phyloP scores from a whole-genome alignment of 2,329 filamentous ascomycete genomes.

The Lojkania enalia region DNA sequence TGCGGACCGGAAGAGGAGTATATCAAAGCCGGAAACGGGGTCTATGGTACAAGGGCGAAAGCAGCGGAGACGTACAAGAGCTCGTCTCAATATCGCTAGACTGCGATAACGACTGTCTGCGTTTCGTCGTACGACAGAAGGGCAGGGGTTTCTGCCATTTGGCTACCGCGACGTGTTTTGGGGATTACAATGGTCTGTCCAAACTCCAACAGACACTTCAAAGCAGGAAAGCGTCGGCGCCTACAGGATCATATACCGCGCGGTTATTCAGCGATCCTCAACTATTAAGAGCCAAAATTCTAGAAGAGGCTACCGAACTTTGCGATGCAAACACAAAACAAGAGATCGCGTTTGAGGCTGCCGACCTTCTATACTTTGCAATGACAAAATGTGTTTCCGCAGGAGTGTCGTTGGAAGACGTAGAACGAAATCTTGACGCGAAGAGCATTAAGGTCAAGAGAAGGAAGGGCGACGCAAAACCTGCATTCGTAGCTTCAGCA shows the following conservation, averaged over 20 bases:
- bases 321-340: slow-evolving; percentile 81
- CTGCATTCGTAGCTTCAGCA: slow-evolving; percentile 76
- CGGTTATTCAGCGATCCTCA: slow-evolving; percentile 90
- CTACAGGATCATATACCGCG: slow-evolving; percentile 89
- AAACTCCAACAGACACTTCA: slow-evolving; percentile 85
- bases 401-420: slow-evolving; percentile 83
- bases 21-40: slow-evolving; percentile 97
- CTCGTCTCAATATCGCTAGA: slow-evolving; percentile 82
- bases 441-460: slow-evolving; percentile 96
- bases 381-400: slow-evolving; percentile 84
- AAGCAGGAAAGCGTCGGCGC: slow-evolving; percentile 79
- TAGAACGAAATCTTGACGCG: slow-evolving; percentile 88
- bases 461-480: slow-evolving; percentile 91
- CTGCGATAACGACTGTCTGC: slow-evolving; percentile 90
- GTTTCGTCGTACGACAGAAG: slow-evolving; percentile 87
- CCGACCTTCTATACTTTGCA: slow-evolving; percentile 94
- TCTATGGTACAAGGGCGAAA: slow-evolving; percentile 94
- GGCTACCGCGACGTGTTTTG: slow-evolving; percentile 90
- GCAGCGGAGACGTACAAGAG: slow-evolving; percentile 91
- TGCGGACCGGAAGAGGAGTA: slow-evolving; percentile 80
- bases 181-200: slow-evolving; percentile 77
- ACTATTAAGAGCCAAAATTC: slow-evolving; percentile 90
- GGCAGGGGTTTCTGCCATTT: slow-evolving; percentile 92
- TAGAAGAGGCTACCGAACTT: slow-evolving; percentile 96
- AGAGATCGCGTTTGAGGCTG: slow-evolving; percentile 90